A percentile compares a stretch with the other conserved stretches of the same genome.
phyloP scores from a whole-genome alignment of 306 rosid genomes.

The Casuarina equisetifolia region DNA sequence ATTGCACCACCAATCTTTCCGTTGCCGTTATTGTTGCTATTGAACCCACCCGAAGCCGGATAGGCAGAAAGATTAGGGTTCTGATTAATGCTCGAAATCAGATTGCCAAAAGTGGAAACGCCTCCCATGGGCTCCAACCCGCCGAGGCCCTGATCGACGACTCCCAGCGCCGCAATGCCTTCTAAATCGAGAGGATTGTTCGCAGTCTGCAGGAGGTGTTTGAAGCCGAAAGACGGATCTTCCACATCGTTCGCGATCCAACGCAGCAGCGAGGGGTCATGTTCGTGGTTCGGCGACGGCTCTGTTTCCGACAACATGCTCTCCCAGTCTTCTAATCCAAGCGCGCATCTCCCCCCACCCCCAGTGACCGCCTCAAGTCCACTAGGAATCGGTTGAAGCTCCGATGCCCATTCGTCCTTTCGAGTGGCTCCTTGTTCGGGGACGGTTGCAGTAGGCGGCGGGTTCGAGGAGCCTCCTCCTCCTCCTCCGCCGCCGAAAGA shows the following conservation, averaged over 20 bases:
- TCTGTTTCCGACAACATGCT: conserved; percentile 59
- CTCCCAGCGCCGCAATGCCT: conserved; percentile 50
- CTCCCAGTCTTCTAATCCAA: conserved; percentile 90
- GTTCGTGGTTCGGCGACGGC: conserved; percentile 45
- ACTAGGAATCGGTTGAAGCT: conserved; percentile 31
- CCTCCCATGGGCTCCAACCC: conserved; percentile 37
- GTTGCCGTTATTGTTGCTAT: conserved; percentile 15
- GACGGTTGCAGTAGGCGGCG: conserved; percentile 14
- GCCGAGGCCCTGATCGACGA: conserved; percentile 57
- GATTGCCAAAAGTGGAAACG: conserved; percentile 27
- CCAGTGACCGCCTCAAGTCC: conserved; percentile 22
- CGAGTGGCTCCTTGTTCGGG: conserved; percentile 34
- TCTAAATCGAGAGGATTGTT: conserved; percentile 55
- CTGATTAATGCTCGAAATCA: conserved; percentile 31
- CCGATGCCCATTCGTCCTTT: conserved; percentile 35
- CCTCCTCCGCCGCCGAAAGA: conserved; percentile 55
- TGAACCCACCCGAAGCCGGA: conserved; percentile 28
- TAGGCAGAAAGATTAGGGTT: conserved; percentile 30
- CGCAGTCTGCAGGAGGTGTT: conserved; percentile 65
- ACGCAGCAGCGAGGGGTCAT: conserved; percentile 71
- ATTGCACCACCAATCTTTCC: conserved; percentile 25
- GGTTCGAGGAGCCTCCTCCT: conserved; percentile 32
- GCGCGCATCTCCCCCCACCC: conserved; percentile 59
- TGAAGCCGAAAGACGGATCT: conserved; percentile 75
- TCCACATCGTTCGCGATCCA: conserved; percentile 80